A percentile compares a stretch with the other conserved stretches of the same genome.
Evolutionary conservation across 371 early-diverging fungal species (phyloP).

Genomic region (Catenaria anguillulae): DNA sequence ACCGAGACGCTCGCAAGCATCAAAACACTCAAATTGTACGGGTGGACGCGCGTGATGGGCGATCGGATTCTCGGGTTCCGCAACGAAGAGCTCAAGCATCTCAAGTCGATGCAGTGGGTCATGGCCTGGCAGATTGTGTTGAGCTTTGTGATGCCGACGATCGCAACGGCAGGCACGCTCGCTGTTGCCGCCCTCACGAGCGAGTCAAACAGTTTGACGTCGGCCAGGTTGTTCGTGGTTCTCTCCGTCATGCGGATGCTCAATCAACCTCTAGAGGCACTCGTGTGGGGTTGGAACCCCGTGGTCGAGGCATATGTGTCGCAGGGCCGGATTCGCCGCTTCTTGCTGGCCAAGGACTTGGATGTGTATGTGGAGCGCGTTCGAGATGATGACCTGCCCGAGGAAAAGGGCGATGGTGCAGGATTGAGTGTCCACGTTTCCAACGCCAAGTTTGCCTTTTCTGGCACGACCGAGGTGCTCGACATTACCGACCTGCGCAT

Average conservation of each 20-base stretch:
- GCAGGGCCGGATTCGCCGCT: too few relatives aligned
- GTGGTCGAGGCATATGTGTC: too few relatives aligned
- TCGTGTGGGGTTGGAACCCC: too few relatives aligned
- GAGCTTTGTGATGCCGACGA: slow-evolving; percentile 61
- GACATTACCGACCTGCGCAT: not conserved
- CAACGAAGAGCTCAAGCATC: slow-evolving; percentile 1
- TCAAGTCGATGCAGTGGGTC: not conserved
- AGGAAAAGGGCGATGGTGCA: too few relatives aligned
- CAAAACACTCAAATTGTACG: slow-evolving; percentile 17
- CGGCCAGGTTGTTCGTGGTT: slow-evolving; percentile 67
- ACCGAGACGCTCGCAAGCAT: slow-evolving; percentile 85
- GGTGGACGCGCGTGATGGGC: not conserved
- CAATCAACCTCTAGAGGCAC: too few relatives aligned
- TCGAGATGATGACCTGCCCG: too few relatives aligned
- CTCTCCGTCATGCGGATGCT: slow-evolving; percentile 73
- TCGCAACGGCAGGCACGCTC: slow-evolving; percentile 75
- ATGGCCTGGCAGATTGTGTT: slow-evolving; percentile 1
- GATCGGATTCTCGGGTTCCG: slow-evolving; percentile 1
- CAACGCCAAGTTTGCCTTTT: not conserved
- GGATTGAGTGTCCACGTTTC: too few relatives aligned
- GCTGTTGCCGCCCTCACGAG: slow-evolving; percentile 47
- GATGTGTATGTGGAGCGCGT: too few relatives aligned
- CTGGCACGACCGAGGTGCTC: not conserved
- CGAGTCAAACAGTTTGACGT: slow-evolving; percentile 42
- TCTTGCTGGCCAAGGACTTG: too few relatives aligned